Conservation (phyloP, 345 rosid genomes). For the Carallia pectinifolia region DNA sequence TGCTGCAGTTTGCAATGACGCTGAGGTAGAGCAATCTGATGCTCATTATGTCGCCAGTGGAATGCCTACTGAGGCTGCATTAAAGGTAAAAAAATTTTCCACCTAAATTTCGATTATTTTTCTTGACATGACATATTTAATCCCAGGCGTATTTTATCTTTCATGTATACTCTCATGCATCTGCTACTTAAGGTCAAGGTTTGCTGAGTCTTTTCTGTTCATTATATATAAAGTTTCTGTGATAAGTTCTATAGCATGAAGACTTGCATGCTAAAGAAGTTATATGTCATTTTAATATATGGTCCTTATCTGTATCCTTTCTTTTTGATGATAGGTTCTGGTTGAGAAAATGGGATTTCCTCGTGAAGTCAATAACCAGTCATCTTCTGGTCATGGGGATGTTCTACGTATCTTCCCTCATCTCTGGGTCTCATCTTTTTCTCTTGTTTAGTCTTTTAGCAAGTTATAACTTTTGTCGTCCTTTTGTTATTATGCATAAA, state of each 20-base stretch:
- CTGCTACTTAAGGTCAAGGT: neutral
- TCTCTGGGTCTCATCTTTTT: conserved; percentile 4
- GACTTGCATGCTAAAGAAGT: neutral
- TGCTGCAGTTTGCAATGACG: conserved; percentile 88
- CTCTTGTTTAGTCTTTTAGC: neutral
- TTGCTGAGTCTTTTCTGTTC: conserved; percentile 9
- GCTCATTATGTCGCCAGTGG: conserved; percentile 64
- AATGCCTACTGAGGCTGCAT: conserved; percentile 95
- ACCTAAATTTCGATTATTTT: neutral
- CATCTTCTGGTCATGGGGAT: conserved; percentile 40
- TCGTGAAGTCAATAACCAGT: conserved; percentile 36
- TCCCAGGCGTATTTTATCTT: neutral
- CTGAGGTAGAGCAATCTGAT: conserved; percentile 68
- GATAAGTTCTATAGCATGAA: neutral
- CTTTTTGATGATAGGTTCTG: conserved; percentile 54
- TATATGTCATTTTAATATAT: neutral
- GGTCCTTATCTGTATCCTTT: conserved; percentile 5
- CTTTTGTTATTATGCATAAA: conserved; percentile 12
- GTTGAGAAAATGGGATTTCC: conserved; percentile 97
- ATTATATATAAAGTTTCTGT: conserved; percentile 1
- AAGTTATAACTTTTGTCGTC: neutral
- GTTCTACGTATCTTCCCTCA: conserved; percentile 46
- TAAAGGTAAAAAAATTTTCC: conserved; percentile 52
- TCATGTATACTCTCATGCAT: conserved; percentile 8
- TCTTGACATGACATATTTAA: neutral